Evolutionary conservation across 2,329 filamentous ascomycete genomes (phyloP).

Genomic region (Verticillium alfalfae): DNA sequence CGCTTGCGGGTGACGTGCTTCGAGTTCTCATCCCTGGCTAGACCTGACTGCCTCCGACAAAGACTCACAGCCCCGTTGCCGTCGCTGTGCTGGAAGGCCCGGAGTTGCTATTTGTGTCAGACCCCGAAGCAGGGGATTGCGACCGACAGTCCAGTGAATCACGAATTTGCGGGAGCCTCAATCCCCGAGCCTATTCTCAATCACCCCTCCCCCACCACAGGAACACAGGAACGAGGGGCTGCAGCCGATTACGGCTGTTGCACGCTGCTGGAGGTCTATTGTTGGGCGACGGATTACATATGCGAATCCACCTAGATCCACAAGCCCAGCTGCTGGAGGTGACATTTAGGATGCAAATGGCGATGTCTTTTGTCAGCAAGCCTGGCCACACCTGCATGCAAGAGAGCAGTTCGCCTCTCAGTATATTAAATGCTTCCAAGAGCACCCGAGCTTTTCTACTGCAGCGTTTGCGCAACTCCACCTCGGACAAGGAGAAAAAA

Average conservation of each 20-base stretch:
- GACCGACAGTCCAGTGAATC: background rate
- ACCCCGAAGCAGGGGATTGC: background rate
- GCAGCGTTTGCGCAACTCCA: background rate
- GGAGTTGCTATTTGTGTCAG: background rate
- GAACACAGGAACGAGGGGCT: background rate
- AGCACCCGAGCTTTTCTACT: background rate
- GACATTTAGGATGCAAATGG: too few species aligned
- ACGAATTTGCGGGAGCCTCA: background rate
- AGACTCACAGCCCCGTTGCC: background rate
- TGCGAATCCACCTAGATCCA: too few species aligned
- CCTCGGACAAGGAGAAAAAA: constrained; percentile 3
- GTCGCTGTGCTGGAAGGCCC: background rate
- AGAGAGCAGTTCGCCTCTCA: background rate
- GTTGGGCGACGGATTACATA: too few species aligned
- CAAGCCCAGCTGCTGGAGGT: too few species aligned
- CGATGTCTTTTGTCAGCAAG: background rate
- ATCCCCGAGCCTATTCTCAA: background rate
- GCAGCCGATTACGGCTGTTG: background rate
- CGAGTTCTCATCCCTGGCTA: background rate
- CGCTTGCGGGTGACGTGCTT: background rate
- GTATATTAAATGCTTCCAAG: background rate
- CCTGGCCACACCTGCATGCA: background rate
- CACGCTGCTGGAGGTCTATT: too few species aligned
- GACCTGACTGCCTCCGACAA: background rate
- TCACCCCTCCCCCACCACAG: background rate